Evolutionary conservation across 2,329 filamentous ascomycete species (phyloP).

Genomic region (Penicillium sp.): DNA sequence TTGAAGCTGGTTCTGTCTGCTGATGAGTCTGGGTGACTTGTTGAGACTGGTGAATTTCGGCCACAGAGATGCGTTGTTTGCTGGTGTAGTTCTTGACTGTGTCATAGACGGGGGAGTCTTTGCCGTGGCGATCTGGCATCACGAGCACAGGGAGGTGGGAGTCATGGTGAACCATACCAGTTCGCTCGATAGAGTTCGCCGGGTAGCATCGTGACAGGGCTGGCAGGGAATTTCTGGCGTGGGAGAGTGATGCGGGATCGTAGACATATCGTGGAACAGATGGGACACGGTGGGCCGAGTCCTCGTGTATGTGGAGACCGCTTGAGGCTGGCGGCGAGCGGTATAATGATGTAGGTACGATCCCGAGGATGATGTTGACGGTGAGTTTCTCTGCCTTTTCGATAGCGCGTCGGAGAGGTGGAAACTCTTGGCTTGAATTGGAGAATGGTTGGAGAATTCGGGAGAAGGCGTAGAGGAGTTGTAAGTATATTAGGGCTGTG

Average conservation of each 20-base stretch:
- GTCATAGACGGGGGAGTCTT: slow-evolving; percentile 6
- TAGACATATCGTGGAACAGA: neutral
- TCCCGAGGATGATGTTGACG: slow-evolving; percentile 18
- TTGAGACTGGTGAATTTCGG: neutral
- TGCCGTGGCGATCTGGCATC: neutral
- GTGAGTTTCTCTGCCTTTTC: slow-evolving; percentile 23
- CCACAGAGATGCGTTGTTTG: neutral
- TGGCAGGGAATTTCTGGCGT: neutral
- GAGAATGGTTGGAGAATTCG: slow-evolving; percentile 14
- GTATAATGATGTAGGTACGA: slow-evolving; percentile 17
- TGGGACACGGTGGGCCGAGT: neutral
- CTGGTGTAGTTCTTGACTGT: slow-evolving; percentile 4
- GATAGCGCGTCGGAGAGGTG: slow-evolving; percentile 19
- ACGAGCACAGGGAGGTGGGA: neutral
- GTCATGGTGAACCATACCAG: neutral
- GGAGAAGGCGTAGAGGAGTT: slow-evolving; percentile 24
- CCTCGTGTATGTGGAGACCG: neutral
- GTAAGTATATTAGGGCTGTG: slow-evolving; percentile 22
- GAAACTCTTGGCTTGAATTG: slow-evolving; percentile 7
- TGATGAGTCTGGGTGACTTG: neutral
- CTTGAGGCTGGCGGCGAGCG: slow-evolving; percentile 13
- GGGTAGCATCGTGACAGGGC: slow-evolving; percentile 8
- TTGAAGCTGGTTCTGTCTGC: neutral
- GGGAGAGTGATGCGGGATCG: neutral
- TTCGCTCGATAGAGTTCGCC: neutral